Conservation (phyloP, 164 flowering plant species). For the Chloranthus sessilifolius region DNA sequence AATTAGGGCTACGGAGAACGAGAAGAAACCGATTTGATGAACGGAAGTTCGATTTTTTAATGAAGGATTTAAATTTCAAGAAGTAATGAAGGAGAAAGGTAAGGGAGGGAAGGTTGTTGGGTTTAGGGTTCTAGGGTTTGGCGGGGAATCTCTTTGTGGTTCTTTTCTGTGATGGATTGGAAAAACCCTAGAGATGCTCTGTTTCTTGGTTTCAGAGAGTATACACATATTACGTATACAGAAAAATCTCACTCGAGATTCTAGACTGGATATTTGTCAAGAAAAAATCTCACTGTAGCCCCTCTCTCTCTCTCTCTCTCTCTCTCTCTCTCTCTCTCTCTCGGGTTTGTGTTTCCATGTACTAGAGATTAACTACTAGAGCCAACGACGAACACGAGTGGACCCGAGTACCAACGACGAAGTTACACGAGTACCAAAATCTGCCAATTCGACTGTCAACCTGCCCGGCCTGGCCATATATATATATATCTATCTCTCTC, state of each 20-base stretch:
- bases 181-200: slow-evolving; percentile 8
- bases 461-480: too few relatives aligned
- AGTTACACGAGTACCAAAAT: too few relatives aligned
- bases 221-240: background rate
- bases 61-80: background rate
- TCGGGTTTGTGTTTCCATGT: too few relatives aligned
- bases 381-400: too few relatives aligned
- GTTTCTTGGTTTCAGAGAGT: background rate
- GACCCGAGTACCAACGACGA: too few relatives aligned
- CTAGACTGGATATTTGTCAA: background rate
- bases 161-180: slow-evolving; percentile 22
- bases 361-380: too few relatives aligned
- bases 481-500: too few relatives aligned
- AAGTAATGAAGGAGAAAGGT: background rate
- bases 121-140: background rate
- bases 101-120: background rate
- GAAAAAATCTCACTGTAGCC: background rate
- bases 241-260: background rate
- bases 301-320: background rate
- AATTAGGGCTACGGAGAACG: too few relatives aligned
- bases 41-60: too few relatives aligned
- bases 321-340: background rate
- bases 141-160: slow-evolving; percentile 9
- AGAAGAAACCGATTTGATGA: too few relatives aligned
- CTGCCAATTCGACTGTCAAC: too few relatives aligned